These are phyloP conservation scores for Cyathus striatus DNA, from an alignment of 768 basidiomycete species.

Conservation along the genomic window DNA sequence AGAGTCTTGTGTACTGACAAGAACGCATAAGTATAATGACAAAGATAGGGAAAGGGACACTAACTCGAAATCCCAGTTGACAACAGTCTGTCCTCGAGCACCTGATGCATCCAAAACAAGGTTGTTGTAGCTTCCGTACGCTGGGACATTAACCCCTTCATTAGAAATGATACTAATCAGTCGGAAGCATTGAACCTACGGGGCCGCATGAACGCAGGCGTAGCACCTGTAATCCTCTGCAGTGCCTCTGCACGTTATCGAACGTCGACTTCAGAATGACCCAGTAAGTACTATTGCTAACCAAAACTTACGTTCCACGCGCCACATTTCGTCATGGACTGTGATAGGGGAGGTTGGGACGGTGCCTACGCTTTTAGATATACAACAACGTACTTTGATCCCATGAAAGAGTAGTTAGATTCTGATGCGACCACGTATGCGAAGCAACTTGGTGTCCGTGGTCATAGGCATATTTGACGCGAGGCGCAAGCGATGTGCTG, in stretches of 20 bases:
- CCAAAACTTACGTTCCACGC: neutral
- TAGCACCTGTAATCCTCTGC: too few species aligned
- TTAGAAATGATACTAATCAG: neutral
- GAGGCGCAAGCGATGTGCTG: conserved; percentile 1
- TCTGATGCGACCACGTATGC: conserved; percentile 41
- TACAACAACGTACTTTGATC: conserved; percentile 21
- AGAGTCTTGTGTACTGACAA: conserved; percentile 24
- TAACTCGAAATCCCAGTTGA: conserved; percentile 22
- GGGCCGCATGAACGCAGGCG: too few species aligned
- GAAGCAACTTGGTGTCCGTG: conserved; percentile 40
- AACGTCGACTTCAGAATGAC: too few species aligned
- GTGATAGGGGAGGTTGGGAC: too few species aligned
- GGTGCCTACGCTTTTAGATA: too few species aligned
- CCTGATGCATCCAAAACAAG: conserved; percentile 12
- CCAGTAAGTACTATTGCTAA: too few species aligned
- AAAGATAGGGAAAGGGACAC: neutral
- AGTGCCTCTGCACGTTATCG: too few species aligned
- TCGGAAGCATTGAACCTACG: too few species aligned
- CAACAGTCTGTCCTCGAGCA: conserved; percentile 11
- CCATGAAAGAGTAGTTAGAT: conserved; percentile 27
- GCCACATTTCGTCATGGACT: neutral
- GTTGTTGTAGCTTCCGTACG: conserved; percentile 17
- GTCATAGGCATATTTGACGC: conserved; percentile 29
- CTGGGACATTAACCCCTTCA: conserved; percentile 2
- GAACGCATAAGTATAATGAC: neutral